Percentiles rank a stretch among this genome's conserved stretches.
These are phyloP conservation scores for Diplodia scrobiculata DNA, from an alignment of 2,329 filamentous ascomycete species.

Conservation along the genomic window DNA sequence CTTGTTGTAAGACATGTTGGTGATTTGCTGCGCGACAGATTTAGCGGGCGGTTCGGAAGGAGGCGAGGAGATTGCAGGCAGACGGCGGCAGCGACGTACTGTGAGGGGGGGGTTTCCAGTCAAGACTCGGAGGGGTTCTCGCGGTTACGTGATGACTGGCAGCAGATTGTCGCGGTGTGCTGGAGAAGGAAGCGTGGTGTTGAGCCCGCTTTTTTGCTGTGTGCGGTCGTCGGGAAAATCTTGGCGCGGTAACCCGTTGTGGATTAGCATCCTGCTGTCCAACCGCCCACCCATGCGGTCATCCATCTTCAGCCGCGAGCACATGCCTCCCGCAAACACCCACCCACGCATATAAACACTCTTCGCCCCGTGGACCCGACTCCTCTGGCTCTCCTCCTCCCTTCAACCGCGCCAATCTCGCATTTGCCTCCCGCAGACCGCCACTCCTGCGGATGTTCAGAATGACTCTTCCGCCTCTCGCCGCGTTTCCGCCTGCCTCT, in stretches of 20 bases:
- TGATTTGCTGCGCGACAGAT: constrained; percentile 29
- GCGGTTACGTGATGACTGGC: constrained; percentile 59
- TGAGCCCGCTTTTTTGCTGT: constrained; percentile 31
- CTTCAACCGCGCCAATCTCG: background rate
- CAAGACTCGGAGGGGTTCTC: constrained; percentile 52
- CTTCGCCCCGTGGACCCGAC: background rate
- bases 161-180: constrained; percentile 30
- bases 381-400: background rate
- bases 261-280: constrained; percentile 29
- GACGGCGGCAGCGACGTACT: constrained; percentile 25
- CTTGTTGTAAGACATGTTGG: constrained; percentile 63
- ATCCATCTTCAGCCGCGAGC: constrained; percentile 2
- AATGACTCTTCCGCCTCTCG: constrained; percentile 68
- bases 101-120: constrained; percentile 42
- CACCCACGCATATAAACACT: background rate
- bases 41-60: constrained; percentile 21
- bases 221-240: constrained; percentile 42
- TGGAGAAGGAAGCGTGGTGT: constrained; percentile 30
- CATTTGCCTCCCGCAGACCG: background rate
- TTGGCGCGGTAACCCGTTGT: constrained; percentile 43
- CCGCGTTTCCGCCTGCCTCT: constrained; percentile 70
- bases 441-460: constrained; percentile 1
- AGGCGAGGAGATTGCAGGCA: constrained; percentile 19
- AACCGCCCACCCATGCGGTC: constrained; percentile 19
- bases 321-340: background rate